These are phyloP conservation scores for Aspergillus brasiliensis DNA, from an alignment of 2,329 filamentous ascomycete species.

Conservation along the genomic window DNA sequence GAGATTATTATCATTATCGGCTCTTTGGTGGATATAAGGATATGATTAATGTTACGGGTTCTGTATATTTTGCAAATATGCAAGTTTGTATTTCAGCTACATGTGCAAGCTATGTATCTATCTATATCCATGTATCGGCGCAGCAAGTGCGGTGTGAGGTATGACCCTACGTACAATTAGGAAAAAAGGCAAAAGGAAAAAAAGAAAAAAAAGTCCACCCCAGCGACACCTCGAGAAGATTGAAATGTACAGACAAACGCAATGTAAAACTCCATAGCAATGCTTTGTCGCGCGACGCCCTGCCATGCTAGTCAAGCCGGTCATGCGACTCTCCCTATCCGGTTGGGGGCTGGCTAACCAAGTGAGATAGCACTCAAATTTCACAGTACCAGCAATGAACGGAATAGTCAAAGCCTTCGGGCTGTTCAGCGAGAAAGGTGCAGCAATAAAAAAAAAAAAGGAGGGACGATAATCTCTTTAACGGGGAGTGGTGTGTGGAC, in stretches of 20 bases:
- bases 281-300: constrained; percentile 30
- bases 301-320: constrained; percentile 34
- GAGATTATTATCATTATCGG: too few species aligned
- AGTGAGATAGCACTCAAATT: not conserved
- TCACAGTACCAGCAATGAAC: not conserved
- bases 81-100: not conserved
- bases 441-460: constrained; percentile 14
- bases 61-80: not conserved
- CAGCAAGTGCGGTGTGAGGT: not conserved
- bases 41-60: not conserved
- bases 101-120: constrained; percentile 12
- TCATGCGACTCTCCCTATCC: constrained; percentile 13
- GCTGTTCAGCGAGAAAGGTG: not conserved
- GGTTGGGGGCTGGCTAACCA: constrained; percentile 7
- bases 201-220: constrained; percentile 3
- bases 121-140: constrained; percentile 16
- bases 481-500: constrained; percentile 9
- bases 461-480: constrained; percentile 9
- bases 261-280: constrained; percentile 27
- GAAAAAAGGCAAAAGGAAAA: not conserved
- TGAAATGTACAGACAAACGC: constrained; percentile 23
- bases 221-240: constrained; percentile 5
- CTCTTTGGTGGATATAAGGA: not conserved
- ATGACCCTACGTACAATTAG: constrained; percentile 16
- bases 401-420: constrained; percentile 2